phyloP scores from a whole-genome alignment of 495 filamentous ascomycete species.

The Clohesyomyces aquaticus region DNA sequence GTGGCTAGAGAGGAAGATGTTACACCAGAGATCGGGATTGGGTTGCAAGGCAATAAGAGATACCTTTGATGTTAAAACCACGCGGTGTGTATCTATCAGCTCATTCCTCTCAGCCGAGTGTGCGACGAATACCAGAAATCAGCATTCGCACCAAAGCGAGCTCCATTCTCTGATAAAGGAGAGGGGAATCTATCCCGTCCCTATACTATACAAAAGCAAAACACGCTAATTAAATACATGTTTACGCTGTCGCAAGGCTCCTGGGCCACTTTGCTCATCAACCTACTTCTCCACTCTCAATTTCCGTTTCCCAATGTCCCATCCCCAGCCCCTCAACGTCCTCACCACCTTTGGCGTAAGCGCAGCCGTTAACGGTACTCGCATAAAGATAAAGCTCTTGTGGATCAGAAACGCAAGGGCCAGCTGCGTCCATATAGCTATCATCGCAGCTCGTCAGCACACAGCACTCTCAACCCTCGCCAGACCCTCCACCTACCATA shows the following conservation, averaged over 20 bases:
- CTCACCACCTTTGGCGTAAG: constrained; percentile 87
- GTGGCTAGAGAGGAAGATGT: neutral
- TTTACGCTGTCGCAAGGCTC: neutral
- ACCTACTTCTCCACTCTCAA: too few relatives aligned
- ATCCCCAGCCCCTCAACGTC: constrained; percentile 79
- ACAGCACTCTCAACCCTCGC: too few relatives aligned
- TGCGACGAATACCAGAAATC: too few relatives aligned
- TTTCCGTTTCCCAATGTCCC: constrained; percentile 67
- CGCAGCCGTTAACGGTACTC: constrained; percentile 85
- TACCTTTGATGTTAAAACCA: neutral
- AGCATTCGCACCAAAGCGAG: too few relatives aligned
- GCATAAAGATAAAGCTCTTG: constrained; percentile 74
- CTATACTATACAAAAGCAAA: too few relatives aligned
- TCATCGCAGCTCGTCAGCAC: too few relatives aligned
- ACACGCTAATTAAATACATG: neutral
- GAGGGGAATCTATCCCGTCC: too few relatives aligned
- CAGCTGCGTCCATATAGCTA: constrained; percentile 75
- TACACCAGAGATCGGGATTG: neutral
- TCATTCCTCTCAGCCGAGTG: too few relatives aligned
- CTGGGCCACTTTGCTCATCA: constrained; percentile 47
- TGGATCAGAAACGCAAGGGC: constrained; percentile 92
- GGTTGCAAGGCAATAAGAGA: neutral
- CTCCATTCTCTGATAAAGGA: too few relatives aligned
- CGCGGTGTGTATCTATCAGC: too few relatives aligned
- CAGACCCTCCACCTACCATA: too few relatives aligned